Evolutionary conservation across 176 grass and related monocot genomes (phyloP).

Genomic region (Cenchrus americanus): DNA sequence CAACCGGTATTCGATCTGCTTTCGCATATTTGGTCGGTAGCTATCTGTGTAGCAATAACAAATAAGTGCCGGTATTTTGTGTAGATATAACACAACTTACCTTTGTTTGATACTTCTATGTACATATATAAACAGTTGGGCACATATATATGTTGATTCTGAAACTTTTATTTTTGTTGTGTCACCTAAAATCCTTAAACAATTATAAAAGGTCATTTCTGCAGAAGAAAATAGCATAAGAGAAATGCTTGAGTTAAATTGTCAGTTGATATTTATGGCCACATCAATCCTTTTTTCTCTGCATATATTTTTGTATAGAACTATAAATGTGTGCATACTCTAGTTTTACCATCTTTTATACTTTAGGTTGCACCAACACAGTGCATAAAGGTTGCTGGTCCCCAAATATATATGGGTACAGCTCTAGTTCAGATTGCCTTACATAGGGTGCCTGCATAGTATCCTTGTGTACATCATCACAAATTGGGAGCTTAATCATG

Average conservation of each 20-base stretch:
- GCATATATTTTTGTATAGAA: not conserved
- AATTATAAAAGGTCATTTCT: not conserved
- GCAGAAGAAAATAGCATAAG: not conserved
- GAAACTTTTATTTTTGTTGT: not conserved
- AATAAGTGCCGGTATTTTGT: not conserved
- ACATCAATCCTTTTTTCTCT: not conserved
- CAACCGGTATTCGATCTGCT: constrained; percentile 39
- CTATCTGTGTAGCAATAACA: not conserved
- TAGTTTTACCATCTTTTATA: not conserved
- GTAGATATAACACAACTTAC: not conserved
- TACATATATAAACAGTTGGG: not conserved
- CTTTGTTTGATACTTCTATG: not conserved
- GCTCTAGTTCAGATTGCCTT: not conserved
- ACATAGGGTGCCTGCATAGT: not conserved
- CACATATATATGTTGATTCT: no score
- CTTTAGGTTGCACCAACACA: not conserved
- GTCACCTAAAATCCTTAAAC: not conserved
- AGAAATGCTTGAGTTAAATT: not conserved
- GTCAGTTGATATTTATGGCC: not conserved
- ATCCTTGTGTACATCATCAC: not conserved
- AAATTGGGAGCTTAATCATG: not conserved
- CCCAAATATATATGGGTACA: not conserved
- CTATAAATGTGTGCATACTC: not conserved
- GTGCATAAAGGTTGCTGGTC: not conserved
- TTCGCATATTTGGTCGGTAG: not conserved